Evolutionary conservation across 371 early-diverging fungal genomes (phyloP), one percentile per base, ranked within the genome.

Genomic region (Syncephalastrum racemosum): DNA sequence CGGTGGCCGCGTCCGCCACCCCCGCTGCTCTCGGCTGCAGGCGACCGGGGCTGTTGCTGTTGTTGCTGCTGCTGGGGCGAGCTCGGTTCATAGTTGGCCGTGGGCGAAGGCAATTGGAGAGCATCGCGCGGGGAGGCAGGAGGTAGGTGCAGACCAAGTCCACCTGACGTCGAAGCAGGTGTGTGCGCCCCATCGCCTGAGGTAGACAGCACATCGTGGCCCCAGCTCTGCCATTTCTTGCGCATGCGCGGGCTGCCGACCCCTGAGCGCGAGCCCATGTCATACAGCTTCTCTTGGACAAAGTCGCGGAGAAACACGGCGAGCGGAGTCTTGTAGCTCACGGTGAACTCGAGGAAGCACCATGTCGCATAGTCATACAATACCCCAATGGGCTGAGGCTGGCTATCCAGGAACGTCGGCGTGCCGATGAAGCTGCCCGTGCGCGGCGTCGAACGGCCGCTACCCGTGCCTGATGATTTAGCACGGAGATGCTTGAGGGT

Each of bases 301-400:
- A 79, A 81, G 0, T 74, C 79, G 23, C 76, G 69, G 44, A 85
- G 58, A 58, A 75, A 72, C 19, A 80, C 56, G 46, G 72, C 60
- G n/a, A 85, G 47, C 0, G 85, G 85, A 4, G 70, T 68, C 22
- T 78, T 76, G 45, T 73, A 80, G 42, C 66, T 72, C 4, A 77
- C 55, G 4, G 77, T 67, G 47, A 81, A 81, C 48, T 85, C 85
- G 7, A 82, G 64, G 48, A 85, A 79, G 2, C 80, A 67, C 85
- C 85, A 85, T 0, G 78, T 64, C 1, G 82, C 71, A 53, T 71
- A 85, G 2, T 81, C 82, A 45, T 79, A 77, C 2, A 76, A 60
- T 2, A 67, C 66, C 12, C 57, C 58, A 4, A 71, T 54, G 3
- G 70, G 62, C 4, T 54, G 54, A 0, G 44, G 51, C 13, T 15